A percentile compares a stretch with the other conserved stretches of the same genome.
phyloP scores from a whole-genome alignment of 345 rosid species.

The Anastatica hierochuntica region DNA sequence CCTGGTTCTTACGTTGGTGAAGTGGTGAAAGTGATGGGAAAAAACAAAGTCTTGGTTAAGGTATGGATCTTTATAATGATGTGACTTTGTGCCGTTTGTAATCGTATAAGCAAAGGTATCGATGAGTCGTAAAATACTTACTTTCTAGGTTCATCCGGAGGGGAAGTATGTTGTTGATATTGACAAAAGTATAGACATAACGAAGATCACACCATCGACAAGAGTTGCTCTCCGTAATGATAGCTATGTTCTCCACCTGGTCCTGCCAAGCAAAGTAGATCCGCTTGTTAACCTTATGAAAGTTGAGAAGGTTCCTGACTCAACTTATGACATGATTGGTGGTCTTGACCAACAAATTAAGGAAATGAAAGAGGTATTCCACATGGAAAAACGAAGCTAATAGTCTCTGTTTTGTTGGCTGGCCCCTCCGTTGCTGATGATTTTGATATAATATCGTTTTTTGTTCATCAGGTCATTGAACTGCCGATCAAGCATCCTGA shows the following conservation, averaged over 20 bases:
- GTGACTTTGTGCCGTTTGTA: not conserved
- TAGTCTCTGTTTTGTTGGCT: not conserved
- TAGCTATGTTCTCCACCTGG: constrained; percentile 89
- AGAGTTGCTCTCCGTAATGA: constrained; percentile 98
- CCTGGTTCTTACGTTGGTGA: constrained; percentile 99
- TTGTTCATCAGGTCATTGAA: constrained; percentile 71
- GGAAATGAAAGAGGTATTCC: constrained; percentile 82
- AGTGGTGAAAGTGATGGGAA: constrained; percentile 98
- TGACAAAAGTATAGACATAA: constrained; percentile 89
- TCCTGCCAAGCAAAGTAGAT: constrained; percentile 94
- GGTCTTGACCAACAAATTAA: constrained; percentile 99
- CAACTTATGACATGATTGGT: constrained; percentile 98
- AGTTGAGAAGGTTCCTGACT: constrained; percentile 98
- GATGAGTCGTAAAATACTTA: not conserved
- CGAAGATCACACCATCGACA: constrained; percentile 85
- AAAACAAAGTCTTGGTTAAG: constrained; percentile 93
- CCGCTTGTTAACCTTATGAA: constrained; percentile 98
- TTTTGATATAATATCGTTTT: not conserved
- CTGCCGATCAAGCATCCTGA: constrained; percentile 98
- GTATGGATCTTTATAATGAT: constrained; percentile 25
- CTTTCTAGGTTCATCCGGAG: constrained; percentile 88
- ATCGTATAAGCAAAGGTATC: not conserved
- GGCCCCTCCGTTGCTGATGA: not conserved
- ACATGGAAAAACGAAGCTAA: not conserved
- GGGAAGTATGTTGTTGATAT: constrained; percentile 95